Evolutionary conservation across 306 rosid genomes (phyloP), one percentile per base, ranked within the genome.

Genomic region (Sindora glabra): DNA sequence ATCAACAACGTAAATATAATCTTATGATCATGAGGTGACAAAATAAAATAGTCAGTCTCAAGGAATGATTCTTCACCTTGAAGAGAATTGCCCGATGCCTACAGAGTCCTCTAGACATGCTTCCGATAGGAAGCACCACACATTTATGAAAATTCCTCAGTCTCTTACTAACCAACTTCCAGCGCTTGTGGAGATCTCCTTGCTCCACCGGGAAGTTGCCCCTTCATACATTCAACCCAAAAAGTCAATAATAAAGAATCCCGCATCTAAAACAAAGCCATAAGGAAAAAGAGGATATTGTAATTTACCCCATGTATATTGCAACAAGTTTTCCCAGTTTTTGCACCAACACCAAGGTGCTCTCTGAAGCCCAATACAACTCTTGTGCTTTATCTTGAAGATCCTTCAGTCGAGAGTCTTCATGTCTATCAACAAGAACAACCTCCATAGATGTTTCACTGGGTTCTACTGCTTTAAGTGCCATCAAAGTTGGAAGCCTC

Each of bases 11-110:
- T 24, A 24, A 34, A 16, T 41, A 36, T 42, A n/a, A n/a, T n/a
- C n/a, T n/a, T n/a, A 19, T 18, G 3, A 14, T 12, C 49, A 9
- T 17, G 21, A 14, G 2, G 55, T 17, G 8, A 18, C 44, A 3
- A 40, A 32, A 39, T 30, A 11, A 10, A 62, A 41, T 51, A 30
- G 18, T 22, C 18, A 49, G 34, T 60, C 39, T 21, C 27, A 34
- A 6, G 64, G 37, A 37, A 8, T 23, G 45, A 29, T 47, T 50
- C n/a, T 60, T 70, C 67, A 92, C 99, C 96, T 92, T 92, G 80
- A 92, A 92, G 54, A 92, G 95, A 74, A 92, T 71, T n/a, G 99
- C 99, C 9, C 99, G 90, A 57, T 92, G 99, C 82, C 99, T 77
- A 70, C 99, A 92, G 48, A 89, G 85, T 26, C 99, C 99, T 62